Evolutionary conservation across 176 grass and related monocot genomes (phyloP).

Genomic region (Avena insularis): DNA sequence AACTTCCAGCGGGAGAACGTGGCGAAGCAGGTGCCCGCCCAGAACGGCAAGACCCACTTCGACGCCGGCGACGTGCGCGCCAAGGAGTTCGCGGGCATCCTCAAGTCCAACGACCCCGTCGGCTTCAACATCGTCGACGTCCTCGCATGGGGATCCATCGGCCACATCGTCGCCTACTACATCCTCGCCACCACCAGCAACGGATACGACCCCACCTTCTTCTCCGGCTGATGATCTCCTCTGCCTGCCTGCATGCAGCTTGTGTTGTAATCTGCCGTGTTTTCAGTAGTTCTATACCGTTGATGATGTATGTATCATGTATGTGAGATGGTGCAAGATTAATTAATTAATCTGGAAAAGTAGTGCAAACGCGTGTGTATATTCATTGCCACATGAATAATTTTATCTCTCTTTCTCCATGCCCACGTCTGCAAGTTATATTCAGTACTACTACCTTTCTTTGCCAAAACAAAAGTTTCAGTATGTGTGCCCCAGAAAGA

Average conservation of each 20-base stretch:
- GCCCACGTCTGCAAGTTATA: neutral
- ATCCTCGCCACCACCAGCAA: slow-evolving; percentile 98
- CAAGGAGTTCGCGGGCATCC: slow-evolving; percentile 79
- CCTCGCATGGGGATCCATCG: slow-evolving; percentile 88
- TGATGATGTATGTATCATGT: slow-evolving; percentile 32
- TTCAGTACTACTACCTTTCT: neutral
- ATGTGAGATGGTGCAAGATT: slow-evolving; percentile 36
- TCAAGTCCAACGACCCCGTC: slow-evolving; percentile 98
- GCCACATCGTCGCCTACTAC: slow-evolving; percentile 97
- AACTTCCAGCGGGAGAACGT: slow-evolving; percentile 99
- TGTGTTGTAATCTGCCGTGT: slow-evolving; percentile 22
- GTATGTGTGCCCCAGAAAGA: neutral
- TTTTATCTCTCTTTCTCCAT: slow-evolving; percentile 29
- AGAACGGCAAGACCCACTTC: slow-evolving; percentile 97
- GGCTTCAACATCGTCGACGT: slow-evolving; percentile 99
- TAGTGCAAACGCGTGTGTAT: slow-evolving; percentile 51
- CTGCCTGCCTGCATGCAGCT: neutral
- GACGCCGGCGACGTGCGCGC: slow-evolving; percentile 91
- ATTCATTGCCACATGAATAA: slow-evolving; percentile 25
- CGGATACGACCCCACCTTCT: slow-evolving; percentile 94
- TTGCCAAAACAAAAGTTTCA: neutral
- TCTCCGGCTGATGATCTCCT: slow-evolving; percentile 38
- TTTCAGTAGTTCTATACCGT: slow-evolving; percentile 11
- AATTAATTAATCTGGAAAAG: slow-evolving; percentile 40
- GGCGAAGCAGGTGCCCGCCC: slow-evolving; percentile 92